phyloP scores from a whole-genome alignment of 208 protist species.

The Entamoeba dispar region DNA sequence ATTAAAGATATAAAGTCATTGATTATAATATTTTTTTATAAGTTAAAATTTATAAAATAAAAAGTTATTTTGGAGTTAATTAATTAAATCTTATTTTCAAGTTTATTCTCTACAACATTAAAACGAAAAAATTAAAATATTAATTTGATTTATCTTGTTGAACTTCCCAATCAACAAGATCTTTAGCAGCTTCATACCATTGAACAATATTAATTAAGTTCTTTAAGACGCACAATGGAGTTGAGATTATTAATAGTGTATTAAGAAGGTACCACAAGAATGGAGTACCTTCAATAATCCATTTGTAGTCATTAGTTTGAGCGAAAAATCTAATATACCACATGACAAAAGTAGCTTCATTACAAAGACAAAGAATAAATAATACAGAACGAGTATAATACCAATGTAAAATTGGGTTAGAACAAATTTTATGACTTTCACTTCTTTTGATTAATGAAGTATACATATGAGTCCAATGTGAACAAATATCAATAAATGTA shows the following conservation, averaged over 20 bases:
- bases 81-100: no score
- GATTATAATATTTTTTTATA: no score
- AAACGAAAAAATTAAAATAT: not conserved
- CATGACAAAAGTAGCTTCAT: not conserved
- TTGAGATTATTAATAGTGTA: not conserved
- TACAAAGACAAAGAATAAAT: not conserved
- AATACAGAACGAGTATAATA: not conserved
- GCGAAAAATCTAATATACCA: not conserved
- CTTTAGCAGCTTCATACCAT: not conserved
- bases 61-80: no score
- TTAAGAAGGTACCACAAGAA: not conserved
- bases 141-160: not conserved
- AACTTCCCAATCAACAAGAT: not conserved
- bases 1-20: no score
- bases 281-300: not conserved
- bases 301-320: not conserved
- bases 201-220: not conserved
- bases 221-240: not conserved
- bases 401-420: not conserved
- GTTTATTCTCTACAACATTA: no score
- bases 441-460: not conserved
- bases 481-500: slow-evolving; percentile 1
- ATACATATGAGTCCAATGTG: slow-evolving; percentile 16
- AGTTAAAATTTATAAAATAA: no score
- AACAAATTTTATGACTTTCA: slow-evolving; percentile 1